Evolutionary conservation across 2,329 filamentous ascomycete genomes (phyloP).

Genomic region (Aspergillus versicolor): DNA sequence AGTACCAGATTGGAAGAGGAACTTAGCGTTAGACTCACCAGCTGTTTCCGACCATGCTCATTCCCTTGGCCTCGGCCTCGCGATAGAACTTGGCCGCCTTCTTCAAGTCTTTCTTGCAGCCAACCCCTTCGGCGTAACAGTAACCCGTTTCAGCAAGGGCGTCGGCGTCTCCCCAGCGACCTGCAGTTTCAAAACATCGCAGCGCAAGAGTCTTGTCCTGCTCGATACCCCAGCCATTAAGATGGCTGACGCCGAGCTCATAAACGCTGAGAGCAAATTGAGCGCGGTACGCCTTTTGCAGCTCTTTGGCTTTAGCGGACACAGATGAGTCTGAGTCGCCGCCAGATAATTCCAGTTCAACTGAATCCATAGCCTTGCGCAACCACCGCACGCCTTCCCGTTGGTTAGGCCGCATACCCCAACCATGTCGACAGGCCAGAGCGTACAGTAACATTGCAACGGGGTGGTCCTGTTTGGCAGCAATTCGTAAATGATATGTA

Average conservation of each 20-base stretch:
- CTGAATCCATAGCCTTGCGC: slow-evolving; percentile 82
- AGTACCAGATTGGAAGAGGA: background rate
- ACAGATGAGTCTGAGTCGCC: slow-evolving; percentile 61
- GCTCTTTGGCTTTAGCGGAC: slow-evolving; percentile 59
- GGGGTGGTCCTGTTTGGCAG: slow-evolving; percentile 79
- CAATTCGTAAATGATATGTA: slow-evolving; percentile 90
- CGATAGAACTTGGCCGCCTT: slow-evolving; percentile 91
- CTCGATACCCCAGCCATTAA: slow-evolving; percentile 97
- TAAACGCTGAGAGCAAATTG: slow-evolving; percentile 96
- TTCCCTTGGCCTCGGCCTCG: slow-evolving; percentile 84
- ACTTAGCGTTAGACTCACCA: slow-evolving; percentile 63
- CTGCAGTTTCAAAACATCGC: slow-evolving; percentile 94
- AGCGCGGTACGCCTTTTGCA: slow-evolving; percentile 78
- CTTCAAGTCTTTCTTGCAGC: slow-evolving; percentile 93
- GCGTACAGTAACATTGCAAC: slow-evolving; percentile 97
- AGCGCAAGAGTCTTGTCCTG: slow-evolving; percentile 86
- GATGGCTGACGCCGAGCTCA: slow-evolving; percentile 91
- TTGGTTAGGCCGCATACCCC: slow-evolving; percentile 94
- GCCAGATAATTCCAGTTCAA: slow-evolving; percentile 77
- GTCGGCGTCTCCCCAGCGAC: slow-evolving; percentile 91
- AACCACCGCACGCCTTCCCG: slow-evolving; percentile 89
- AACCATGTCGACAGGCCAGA: slow-evolving; percentile 90
- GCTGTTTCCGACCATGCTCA: slow-evolving; percentile 97
- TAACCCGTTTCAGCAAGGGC: slow-evolving; percentile 92
- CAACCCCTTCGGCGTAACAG: slow-evolving; percentile 90